These are phyloP conservation scores for Olyra latifolia DNA, from an alignment of 176 grass and related monocot species.

Conservation along the genomic window DNA sequence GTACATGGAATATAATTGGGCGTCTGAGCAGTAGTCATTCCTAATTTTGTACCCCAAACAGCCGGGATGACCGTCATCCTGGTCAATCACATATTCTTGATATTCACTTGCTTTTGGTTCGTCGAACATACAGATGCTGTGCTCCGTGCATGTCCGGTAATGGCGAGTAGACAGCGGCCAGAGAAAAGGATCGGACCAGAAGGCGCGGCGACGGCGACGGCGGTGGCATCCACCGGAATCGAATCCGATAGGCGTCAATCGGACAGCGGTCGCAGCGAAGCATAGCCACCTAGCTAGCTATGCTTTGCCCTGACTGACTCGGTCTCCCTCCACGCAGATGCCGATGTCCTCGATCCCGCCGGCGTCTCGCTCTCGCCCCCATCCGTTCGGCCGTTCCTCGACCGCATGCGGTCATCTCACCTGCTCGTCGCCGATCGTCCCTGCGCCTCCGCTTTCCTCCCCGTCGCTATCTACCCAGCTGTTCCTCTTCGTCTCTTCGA, in stretches of 20 bases:
- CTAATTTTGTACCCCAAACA: no score
- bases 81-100: no score
- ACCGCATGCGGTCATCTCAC: not conserved
- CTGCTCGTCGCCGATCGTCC: not conserved
- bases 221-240: not conserved
- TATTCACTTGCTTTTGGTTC: not conserved
- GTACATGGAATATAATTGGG: no score
- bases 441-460: not conserved
- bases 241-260: constrained; percentile 8
- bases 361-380: not conserved
- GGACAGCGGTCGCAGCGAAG: not conserved
- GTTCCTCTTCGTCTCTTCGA: not conserved
- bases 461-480: not conserved
- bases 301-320: not conserved
- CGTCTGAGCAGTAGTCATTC: no score
- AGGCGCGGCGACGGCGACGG: not conserved
- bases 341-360: not conserved
- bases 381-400: not conserved
- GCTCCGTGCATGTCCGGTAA: not conserved
- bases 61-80: no score
- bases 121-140: not conserved
- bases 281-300: not conserved
- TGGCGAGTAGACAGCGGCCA: not conserved
- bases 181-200: not conserved
- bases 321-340: not conserved